Evolutionary conservation across 2,329 filamentous ascomycete species (phyloP), one percentile per base, ranked within the genome.

Genomic region (Aspergillus proliferans): DNA sequence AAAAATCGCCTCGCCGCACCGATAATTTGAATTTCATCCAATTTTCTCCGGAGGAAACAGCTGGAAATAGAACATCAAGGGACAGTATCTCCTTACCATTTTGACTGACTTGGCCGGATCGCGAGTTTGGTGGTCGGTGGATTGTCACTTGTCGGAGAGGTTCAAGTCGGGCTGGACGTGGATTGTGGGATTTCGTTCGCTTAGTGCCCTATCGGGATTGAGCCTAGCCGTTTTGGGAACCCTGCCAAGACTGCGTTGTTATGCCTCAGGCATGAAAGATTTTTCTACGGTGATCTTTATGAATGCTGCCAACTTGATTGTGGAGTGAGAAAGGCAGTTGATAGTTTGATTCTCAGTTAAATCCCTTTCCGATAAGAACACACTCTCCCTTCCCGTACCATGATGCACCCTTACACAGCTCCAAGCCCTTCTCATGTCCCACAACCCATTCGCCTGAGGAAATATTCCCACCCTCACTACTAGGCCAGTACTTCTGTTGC

Each of bases 371-470:
- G 6, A 76, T 48, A 51, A 72, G 62, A 15, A 95, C 76, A 3
- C 82, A 86, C 54, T 86, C 79, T 1, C 91, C 91, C 22, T 84
- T 87, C 33, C 86, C 92, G 71, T 95, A 96, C 90, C 91, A 97
- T 41, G 95, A 70, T 5, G 78, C 76, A 0, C 92, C 92, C 54
- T 79, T 81, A 41, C 88, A 80, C 50, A 82, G 83, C 61, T 92
- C 87, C 47, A 96, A 70, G 0, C 91, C 91, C 58, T 77, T 85
- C 66, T 92, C 89, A 59, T 94, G 82, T 0, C 92, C 91, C n/a
- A 96, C 83, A 21, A 87, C 73, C 90, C 92, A 96, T 62, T 93
- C 86, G 0, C 86, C 85, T 10, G 65, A 64, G 24, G 68, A 69
- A 48, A 76, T 71, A 8, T 19, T 70, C 21, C 66, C 58, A 7